Evolutionary conservation across 768 basidiomycete species (phyloP).

Genomic region (Naganishia kalamii): DNA sequence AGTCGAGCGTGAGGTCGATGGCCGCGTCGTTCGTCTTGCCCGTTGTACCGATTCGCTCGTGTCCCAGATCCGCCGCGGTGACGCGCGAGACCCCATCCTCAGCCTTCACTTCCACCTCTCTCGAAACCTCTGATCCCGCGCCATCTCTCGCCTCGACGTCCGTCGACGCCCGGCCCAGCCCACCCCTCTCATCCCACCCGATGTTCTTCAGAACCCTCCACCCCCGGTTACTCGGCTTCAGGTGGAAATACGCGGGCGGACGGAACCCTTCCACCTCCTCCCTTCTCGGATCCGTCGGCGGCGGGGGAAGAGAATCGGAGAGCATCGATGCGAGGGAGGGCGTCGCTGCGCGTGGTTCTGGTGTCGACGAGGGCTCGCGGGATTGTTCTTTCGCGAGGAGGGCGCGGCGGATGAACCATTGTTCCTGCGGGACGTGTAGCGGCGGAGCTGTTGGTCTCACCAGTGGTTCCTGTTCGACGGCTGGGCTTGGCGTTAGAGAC

Average conservation of each 20-base stretch:
- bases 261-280: not conserved
- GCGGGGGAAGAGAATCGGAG: not conserved
- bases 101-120: not conserved
- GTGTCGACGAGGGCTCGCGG: not conserved
- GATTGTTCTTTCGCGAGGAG: constrained; percentile 6
- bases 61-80: not conserved
- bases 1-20: constrained; percentile 17
- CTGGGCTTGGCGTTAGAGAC: not conserved
- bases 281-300: not conserved
- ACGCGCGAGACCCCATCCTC: not conserved
- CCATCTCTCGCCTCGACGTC: not conserved
- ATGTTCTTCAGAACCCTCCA: constrained; percentile 16
- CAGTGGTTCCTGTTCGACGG: not conserved
- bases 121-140: not conserved
- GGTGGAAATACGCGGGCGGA: constrained; percentile 19
- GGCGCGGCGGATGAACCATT: constrained; percentile 26
- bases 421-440: constrained; percentile 12
- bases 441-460: not conserved
- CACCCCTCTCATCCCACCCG: constrained; percentile 24
- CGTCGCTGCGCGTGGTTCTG: not conserved
- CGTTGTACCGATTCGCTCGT: not conserved
- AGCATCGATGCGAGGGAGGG: constrained; percentile 20
- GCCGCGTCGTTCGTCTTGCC: not conserved
- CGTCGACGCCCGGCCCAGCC: constrained; percentile 6
- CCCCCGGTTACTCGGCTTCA: constrained; percentile 19